Conservation (phyloP, 441 rosid genomes). For the Gossypium aridum region DNA sequence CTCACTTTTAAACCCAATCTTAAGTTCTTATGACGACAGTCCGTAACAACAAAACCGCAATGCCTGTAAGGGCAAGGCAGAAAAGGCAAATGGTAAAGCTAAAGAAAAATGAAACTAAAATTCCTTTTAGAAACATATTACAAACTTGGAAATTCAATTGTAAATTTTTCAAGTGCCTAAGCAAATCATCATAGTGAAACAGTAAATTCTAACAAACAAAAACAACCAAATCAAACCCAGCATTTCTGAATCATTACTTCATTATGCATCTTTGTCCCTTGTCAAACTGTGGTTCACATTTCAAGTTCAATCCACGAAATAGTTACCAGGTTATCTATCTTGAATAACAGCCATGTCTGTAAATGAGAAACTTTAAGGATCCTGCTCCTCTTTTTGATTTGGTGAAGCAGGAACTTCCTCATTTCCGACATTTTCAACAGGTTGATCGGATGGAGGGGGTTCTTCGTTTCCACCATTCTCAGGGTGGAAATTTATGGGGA, state of each 20-base stretch:
- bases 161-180: neutral
- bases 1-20: neutral
- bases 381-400: constrained; percentile 28
- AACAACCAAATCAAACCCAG: neutral
- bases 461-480: constrained; percentile 44
- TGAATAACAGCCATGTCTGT: neutral
- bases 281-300: neutral
- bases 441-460: constrained; percentile 30
- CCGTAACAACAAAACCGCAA: neutral
- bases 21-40: neutral
- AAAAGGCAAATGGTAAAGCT: neutral
- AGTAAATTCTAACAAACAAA: neutral
- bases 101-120: neutral
- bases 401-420: constrained; percentile 29
- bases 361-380: neutral
- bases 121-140: neutral
- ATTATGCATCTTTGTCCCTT: constrained; percentile 2
- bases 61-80: neutral
- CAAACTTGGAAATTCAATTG: constrained; percentile 15
- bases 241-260: constrained; percentile 10
- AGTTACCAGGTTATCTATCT: constrained; percentile 8
- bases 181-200: neutral
- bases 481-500: constrained; percentile 72
- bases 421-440: constrained; percentile 31
- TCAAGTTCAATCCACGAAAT: neutral